Conservation (phyloP, 208 protist species). For the Trypanosoma platydactyli region DNA sequence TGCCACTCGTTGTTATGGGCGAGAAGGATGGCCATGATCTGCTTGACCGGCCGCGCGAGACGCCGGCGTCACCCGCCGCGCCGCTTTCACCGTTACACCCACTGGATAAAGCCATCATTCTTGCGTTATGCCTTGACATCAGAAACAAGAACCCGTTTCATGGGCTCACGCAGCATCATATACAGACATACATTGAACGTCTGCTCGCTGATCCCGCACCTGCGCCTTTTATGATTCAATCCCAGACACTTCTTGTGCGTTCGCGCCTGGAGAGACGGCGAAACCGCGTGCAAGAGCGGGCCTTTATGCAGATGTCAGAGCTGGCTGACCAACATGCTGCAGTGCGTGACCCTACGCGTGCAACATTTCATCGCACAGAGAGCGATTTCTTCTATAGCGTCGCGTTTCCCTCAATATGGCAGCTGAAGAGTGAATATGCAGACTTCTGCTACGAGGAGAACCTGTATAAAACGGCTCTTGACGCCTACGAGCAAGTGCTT, state of each 20-base stretch:
- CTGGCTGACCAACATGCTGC: constrained; percentile 81
- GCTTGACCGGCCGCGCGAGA: constrained; percentile 72
- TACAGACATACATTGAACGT: constrained; percentile 88
- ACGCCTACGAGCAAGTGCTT: constrained; percentile 83
- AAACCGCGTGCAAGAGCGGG: constrained; percentile 80
- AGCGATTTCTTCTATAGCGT: constrained; percentile 83
- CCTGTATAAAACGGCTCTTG: constrained; percentile 84
- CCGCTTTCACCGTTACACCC: constrained; percentile 64
- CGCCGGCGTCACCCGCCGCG: constrained; percentile 35
- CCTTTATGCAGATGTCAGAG: constrained; percentile 90
- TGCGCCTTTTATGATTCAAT: constrained; percentile 76
- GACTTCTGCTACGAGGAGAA: constrained; percentile 84
- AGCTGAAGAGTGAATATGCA: constrained; percentile 83
- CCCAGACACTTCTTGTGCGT: constrained; percentile 73
- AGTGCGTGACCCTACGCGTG: constrained; percentile 51
- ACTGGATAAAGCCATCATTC: constrained; percentile 84
- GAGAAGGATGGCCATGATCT: constrained; percentile 87
- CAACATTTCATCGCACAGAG: constrained; percentile 47
- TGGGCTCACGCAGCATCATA: constrained; percentile 88
- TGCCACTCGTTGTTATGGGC: constrained; percentile 41
- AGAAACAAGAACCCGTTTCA: constrained; percentile 87
- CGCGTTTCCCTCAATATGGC: constrained; percentile 79
- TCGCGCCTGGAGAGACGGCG: constrained; percentile 72
- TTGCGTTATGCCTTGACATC: constrained; percentile 85
- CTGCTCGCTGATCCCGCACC: constrained; percentile 73